Evolutionary conservation across 164 flowering plant species (phyloP).

Genomic region (Paratinospora sagittata): DNA sequence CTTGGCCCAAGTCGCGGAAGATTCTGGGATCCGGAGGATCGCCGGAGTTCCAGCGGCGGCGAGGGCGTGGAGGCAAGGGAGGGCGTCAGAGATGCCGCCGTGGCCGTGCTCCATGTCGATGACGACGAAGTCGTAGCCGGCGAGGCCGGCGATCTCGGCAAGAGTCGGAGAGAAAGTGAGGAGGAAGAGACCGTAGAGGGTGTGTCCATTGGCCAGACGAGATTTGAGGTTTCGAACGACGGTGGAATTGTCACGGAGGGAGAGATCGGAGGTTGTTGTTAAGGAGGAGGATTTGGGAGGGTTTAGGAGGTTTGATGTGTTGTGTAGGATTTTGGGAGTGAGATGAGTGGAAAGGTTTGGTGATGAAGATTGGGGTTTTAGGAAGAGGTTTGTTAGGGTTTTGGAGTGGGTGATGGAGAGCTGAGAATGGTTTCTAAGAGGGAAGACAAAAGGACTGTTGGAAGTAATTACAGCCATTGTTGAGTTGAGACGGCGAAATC

Average conservation of each 20-base stretch:
- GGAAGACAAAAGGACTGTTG: background rate
- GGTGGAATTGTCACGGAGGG: conserved; percentile 6
- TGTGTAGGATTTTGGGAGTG: conserved; percentile 17
- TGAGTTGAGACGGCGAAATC: background rate
- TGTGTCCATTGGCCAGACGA: conserved; percentile 63
- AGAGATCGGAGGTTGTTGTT: conserved; percentile 21
- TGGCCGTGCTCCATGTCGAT: conserved; percentile 93
- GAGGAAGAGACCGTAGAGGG: conserved; percentile 85
- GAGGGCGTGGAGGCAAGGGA: conserved; percentile 68
- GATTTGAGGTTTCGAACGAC: conserved; percentile 45
- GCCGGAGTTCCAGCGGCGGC: conserved; percentile 59
- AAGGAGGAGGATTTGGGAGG: conserved; percentile 11
- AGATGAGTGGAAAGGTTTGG: conserved; percentile 8
- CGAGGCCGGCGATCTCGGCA: conserved; percentile 76
- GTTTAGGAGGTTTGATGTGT: conserved; percentile 8
- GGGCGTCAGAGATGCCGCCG: conserved; percentile 70
- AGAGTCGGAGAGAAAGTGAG: conserved; percentile 78
- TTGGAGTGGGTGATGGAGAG: background rate
- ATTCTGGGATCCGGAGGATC: conserved; percentile 71
- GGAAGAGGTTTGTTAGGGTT: background rate
- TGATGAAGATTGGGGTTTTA: background rate
- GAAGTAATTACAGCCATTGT: background rate
- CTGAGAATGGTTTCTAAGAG: background rate
- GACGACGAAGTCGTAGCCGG: conserved; percentile 87
- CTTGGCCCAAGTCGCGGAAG: conserved; percentile 67